Base-by-base conservation (phyloP, 2,329 filamentous ascomycete species). In the Fusarium cicatricum region DNA sequence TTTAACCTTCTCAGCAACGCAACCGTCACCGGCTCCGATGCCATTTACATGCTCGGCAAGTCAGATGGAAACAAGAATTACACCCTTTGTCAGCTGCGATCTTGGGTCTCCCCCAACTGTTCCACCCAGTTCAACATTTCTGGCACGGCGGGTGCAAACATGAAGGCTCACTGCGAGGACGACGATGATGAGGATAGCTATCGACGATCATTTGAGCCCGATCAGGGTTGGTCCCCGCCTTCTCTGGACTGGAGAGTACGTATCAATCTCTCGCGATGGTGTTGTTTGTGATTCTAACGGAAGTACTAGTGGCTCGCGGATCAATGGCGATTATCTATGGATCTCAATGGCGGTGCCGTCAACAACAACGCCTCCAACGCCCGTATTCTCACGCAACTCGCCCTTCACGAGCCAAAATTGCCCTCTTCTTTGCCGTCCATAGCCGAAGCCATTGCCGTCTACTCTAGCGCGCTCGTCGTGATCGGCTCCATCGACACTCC, bases 361-460 rank as follows among this genome's bases (percentile, higher is more conserved):
- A 81, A 85, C 57, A 79, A 75, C 36, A 83, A 86, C 51, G 83
- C 87, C 0, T 84, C 82, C 33, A 87, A 85, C 60, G 78, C 82
- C 14, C 81, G 85, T 1, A 77, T 88, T 12, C 55, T 75, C 6
- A 84, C 83, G 21, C 81, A 88, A 58, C 72, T 85, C 11, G 78
- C 84, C 5, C 78, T 84, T 0, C 43, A 48, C 0, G 26, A 70
- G 4, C 71, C 74, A 0, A 45, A 52, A 0, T 78, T 91, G 1
- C 76, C 81, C 29, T 72, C 78, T 0, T 67, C 73, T 0, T 71
- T 88, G 0, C 91, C 91, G 0, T 90, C 87, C 3, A 79, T 90
- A n/a, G 87, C 85, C 0, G 91, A 95, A 72, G 87, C 88, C 0
- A 71, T 95, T 0, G 89, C 90, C 0, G 89, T 91, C 0, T 80